Evolutionary conservation across 371 early-diverging fungal genomes (phyloP).

Genomic region (Actinomucor elegans): DNA sequence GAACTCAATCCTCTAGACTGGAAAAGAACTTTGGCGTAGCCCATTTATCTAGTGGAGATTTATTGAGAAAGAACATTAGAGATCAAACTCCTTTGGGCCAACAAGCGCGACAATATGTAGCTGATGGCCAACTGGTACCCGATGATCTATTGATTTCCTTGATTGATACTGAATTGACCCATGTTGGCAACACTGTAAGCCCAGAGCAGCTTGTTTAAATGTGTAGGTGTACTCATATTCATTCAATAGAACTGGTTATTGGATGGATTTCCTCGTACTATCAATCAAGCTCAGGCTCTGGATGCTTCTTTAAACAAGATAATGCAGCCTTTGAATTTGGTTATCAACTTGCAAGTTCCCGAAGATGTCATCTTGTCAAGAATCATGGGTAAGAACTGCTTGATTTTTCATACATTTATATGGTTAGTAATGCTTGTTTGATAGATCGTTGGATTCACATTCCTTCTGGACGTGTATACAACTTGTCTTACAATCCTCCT

Average conservation of each 20-base stretch:
- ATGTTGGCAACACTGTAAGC: conserved; percentile 46
- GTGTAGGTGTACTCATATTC: no score
- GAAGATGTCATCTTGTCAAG: conserved; percentile 87
- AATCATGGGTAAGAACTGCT: conserved; percentile 65
- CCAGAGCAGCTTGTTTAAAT: no score
- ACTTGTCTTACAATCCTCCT: conserved; percentile 93
- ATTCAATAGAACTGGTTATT: conserved; percentile 79
- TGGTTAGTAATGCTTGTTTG: neutral
- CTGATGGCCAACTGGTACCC: conserved; percentile 70
- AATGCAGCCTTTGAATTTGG: conserved; percentile 75
- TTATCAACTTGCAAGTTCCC: conserved; percentile 90
- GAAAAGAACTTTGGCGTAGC: conserved; percentile 64
- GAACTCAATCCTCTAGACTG: conserved; percentile 83
- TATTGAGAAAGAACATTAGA: conserved; percentile 77
- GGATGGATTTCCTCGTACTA: conserved; percentile 97
- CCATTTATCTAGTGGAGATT: conserved; percentile 81
- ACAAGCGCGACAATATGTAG: conserved; percentile 54
- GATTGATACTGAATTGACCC: conserved; percentile 67
- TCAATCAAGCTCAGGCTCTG: conserved; percentile 82
- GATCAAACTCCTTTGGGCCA: conserved; percentile 68
- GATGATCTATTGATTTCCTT: conserved; percentile 80
- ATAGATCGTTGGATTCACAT: conserved; percentile 93
- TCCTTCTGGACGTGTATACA: conserved; percentile 92
- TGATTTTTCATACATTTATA: no score
- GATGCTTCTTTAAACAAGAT: conserved; percentile 60